phyloP scores from a whole-genome alignment of 106 monocot species.

The Posidonia australis region DNA sequence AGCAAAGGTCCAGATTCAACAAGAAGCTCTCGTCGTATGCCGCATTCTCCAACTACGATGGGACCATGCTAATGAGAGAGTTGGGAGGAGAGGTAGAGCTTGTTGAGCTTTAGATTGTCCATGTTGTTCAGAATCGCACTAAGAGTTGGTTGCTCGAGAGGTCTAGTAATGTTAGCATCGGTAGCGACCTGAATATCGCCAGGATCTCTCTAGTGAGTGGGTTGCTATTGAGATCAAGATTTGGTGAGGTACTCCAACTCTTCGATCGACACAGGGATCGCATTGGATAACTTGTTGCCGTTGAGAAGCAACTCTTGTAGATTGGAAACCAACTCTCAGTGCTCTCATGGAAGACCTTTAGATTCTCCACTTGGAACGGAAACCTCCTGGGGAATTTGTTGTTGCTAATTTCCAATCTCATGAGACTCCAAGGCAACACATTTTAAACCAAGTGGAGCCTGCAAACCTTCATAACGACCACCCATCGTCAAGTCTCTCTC shows the following conservation, averaged over 20 bases:
- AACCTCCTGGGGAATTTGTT: no score
- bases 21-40: conserved; percentile 27
- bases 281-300: conserved; percentile 39
- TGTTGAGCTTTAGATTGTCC: no score
- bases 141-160: conserved; percentile 52
- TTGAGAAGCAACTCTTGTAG: conserved; percentile 26
- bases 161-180: conserved; percentile 36
- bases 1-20: conserved; percentile 39
- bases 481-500: no score
- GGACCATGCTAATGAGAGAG: conserved; percentile 16
- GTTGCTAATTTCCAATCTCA: conserved; percentile 36
- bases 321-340: conserved; percentile 28
- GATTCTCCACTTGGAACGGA: no score
- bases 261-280: conserved; percentile 24
- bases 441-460: no score
- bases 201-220: conserved; percentile 55
- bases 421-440: conserved; percentile 29
- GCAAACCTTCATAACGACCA: no score
- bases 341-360: conserved; percentile 27
- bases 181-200: conserved; percentile 29
- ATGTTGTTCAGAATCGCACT: conserved; percentile 35
- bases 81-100: conserved; percentile 34
- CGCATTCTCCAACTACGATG: conserved; percentile 24
- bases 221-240: conserved; percentile 58
- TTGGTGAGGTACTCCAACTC: conserved; percentile 14